Evolutionary conservation across 768 basidiomycete species (phyloP).

Genomic region (Lanmaoa pseudosensibilis): DNA sequence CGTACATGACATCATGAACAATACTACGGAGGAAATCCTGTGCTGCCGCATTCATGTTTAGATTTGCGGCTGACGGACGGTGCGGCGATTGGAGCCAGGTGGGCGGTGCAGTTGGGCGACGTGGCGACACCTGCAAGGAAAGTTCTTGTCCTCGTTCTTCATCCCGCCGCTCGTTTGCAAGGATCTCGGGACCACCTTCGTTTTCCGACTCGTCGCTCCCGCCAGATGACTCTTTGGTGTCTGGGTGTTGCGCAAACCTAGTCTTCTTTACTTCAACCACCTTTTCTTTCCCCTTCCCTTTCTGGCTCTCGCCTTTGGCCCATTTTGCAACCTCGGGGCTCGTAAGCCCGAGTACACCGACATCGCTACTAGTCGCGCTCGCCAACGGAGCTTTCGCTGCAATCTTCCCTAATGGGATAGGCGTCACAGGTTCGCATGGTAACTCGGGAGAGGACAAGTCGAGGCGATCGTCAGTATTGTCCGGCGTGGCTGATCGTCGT

Average conservation of each 20-base stretch:
- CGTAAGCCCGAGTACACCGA: constrained; percentile 45
- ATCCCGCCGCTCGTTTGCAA: constrained; percentile 19
- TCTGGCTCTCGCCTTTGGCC: constrained; percentile 44
- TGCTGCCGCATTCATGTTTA: constrained; percentile 33
- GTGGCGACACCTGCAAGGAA: constrained; percentile 60
- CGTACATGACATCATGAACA: constrained; percentile 70
- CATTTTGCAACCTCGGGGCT: constrained; percentile 55
- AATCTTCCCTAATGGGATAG: constrained; percentile 28
- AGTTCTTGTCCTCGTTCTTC: constrained; percentile 35
- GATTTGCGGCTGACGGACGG: constrained; percentile 26
- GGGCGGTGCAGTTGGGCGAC: constrained; percentile 39
- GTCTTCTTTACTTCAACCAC: constrained; percentile 40
- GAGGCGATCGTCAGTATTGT: constrained; percentile 11
- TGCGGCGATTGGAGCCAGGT: constrained; percentile 43
- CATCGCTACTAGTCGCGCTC: constrained; percentile 5
- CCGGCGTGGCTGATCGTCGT: constrained; percentile 16
- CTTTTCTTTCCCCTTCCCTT: constrained; percentile 29
- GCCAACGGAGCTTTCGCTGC: constrained; percentile 10
- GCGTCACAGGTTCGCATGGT: constrained; percentile 34
- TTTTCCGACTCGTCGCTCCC: constrained; percentile 11
- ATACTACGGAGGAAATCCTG: constrained; percentile 65
- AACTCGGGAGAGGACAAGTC: constrained; percentile 33
- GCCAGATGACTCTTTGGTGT: constrained; percentile 26
- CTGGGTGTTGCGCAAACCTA: constrained; percentile 40
- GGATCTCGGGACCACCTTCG: background rate